A percentile compares a stretch with the other conserved stretches of the same genome.
phyloP scores from a whole-genome alignment of 345 rosid species.

The Cardamine occulta region DNA sequence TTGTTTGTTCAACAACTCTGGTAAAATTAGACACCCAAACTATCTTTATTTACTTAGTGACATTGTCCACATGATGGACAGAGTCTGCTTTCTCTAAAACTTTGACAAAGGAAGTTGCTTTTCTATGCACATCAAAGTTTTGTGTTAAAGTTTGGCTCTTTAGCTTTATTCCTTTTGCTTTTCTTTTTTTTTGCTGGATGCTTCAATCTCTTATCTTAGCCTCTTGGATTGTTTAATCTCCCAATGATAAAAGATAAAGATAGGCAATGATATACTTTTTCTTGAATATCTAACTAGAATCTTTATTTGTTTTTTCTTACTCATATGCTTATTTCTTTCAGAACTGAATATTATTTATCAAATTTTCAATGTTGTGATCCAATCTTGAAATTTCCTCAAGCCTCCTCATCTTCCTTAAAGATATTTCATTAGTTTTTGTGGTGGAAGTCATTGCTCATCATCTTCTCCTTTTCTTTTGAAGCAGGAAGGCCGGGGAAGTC shows the following conservation, averaged over 20 bases:
- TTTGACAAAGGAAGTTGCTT: constrained; percentile 35
- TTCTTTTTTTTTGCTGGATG: constrained; percentile 35
- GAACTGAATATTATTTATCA: constrained; percentile 18
- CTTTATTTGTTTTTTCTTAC: constrained; percentile 22
- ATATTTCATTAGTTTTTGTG: constrained; percentile 22
- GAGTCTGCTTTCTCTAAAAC: constrained; percentile 31
- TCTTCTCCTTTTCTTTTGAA: constrained; percentile 39
- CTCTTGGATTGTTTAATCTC: constrained; percentile 41
- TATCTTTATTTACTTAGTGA: constrained; percentile 39
- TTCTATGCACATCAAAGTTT: constrained; percentile 43
- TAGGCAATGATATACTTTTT: constrained; percentile 23
- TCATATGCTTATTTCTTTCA: constrained; percentile 20
- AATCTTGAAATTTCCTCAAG: neutral
- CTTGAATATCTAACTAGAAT: constrained; percentile 31
- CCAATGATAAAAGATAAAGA: constrained; percentile 40
- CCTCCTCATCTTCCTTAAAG: neutral
- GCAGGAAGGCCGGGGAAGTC: constrained; percentile 48
- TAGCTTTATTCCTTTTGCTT: constrained; percentile 49
- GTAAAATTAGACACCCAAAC: constrained; percentile 27
- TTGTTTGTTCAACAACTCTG: constrained; percentile 43
- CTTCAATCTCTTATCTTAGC: constrained; percentile 38
- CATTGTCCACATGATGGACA: constrained; percentile 30
- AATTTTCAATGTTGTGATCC: constrained; percentile 23
- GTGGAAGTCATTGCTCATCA: constrained; percentile 32
- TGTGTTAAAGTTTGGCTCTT: constrained; percentile 43